Base-by-base conservation (phyloP, 2,329 filamentous ascomycete genomes). In the Colletotrichum costaricense region DNA sequence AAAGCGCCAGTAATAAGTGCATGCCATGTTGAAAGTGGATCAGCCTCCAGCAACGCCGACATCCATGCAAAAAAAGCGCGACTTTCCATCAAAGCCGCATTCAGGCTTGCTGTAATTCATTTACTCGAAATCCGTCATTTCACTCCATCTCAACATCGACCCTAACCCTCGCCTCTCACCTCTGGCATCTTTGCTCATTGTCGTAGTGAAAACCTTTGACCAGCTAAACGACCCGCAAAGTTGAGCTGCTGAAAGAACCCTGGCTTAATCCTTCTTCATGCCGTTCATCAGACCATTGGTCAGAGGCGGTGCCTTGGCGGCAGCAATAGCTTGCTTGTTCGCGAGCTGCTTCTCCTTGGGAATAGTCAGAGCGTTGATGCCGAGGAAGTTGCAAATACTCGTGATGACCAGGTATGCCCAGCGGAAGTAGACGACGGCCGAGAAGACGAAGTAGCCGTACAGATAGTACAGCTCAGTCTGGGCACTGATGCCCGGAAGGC, bases 281-380 rank as follows among this genome's bases (percentile, higher is more conserved):
- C 78, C 79, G 62, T 80, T 81, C 42, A 71, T 59, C 11, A 62
- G 38, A 33, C 78, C 81, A 55, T 79, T 80, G 56, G 62, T 69
- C 24, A 65, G 52, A 57, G 62, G 55, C 16, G 58, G 58, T 12
- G 71, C 56, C 78, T 82, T 84, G 52, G 80, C 80, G n/a, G 81
- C 81, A 64, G 78, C 78, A 19, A 80, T 79, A n/a, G 84, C 86
- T 75, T 81, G 79, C 80, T 84, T 82, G 79, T 90, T 90, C 77
- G 88, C 88, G 60, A 85, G 77, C 81, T 89, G 89, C 84, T 92
- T 92, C 76, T 89, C 87, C 75, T 83, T 81, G 12, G 91, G 91
- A 74, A 99, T 98, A 1, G 95, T 98, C 76, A 99, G 85, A 79
- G 96, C 98, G 80, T 96, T 97, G 86, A 99, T 99, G 75, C 94